phyloP scores from a whole-genome alignment of 495 filamentous ascomycete species.

The Parachaetomium inaequale region DNA sequence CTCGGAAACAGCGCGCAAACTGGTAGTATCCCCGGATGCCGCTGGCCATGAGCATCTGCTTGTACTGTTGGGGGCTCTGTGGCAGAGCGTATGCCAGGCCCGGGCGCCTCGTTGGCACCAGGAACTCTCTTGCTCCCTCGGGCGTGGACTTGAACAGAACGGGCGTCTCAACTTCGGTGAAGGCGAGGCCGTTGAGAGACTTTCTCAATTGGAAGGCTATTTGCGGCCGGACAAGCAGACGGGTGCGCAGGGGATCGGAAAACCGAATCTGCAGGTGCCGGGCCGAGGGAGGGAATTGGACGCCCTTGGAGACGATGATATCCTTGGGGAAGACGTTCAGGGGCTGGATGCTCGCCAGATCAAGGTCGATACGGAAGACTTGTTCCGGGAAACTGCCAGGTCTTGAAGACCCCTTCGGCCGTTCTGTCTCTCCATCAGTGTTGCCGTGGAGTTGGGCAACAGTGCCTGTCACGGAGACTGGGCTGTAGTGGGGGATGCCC shows the following conservation, averaged over 20 bases:
- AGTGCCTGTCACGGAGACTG: slow-evolving; percentile 38
- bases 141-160: slow-evolving; percentile 96
- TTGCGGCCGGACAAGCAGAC: slow-evolving; percentile 56
- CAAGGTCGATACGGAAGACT: slow-evolving; percentile 29
- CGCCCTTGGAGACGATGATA: slow-evolving; percentile 67
- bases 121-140: slow-evolving; percentile 89
- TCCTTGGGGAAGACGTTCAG: slow-evolving; percentile 76
- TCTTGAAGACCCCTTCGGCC: not conserved
- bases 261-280: slow-evolving; percentile 85
- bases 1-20: slow-evolving; percentile 91
- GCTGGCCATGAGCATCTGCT: slow-evolving; percentile 94
- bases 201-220: slow-evolving; percentile 51
- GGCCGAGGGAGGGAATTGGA: slow-evolving; percentile 65
- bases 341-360: slow-evolving; percentile 56
- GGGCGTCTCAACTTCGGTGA: slow-evolving; percentile 85
- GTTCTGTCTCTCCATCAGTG: not conserved
- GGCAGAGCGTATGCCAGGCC: slow-evolving; percentile 85
- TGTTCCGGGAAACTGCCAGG: slow-evolving; percentile 16
- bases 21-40: slow-evolving; percentile 82
- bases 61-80: slow-evolving; percentile 97
- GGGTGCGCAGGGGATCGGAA: slow-evolving; percentile 56
- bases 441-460: slow-evolving; percentile 21
- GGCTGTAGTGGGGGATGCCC: slow-evolving; percentile 36
- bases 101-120: slow-evolving; percentile 76
- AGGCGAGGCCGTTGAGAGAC: slow-evolving; percentile 51